A percentile compares a stretch with the other conserved stretches of the same genome.
Conservation (phyloP, 306 rosid species). For the Adenanthera pavonina region DNA sequence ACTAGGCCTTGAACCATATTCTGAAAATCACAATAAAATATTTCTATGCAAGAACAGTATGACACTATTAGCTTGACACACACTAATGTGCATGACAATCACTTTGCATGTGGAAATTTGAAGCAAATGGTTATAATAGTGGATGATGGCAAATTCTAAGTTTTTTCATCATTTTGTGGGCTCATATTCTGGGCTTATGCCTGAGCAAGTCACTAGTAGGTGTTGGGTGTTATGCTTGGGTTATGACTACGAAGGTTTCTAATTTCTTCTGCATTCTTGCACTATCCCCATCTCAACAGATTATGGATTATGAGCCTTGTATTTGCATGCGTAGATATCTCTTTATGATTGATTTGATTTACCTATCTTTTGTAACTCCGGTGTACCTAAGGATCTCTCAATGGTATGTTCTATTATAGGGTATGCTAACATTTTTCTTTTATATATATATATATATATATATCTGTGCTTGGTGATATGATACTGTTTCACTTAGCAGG, state of each 20-base stretch:
- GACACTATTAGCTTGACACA: not conserved
- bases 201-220: not conserved
- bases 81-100: not conserved
- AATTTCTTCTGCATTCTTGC: slow-evolving; percentile 1
- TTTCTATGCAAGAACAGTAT: slow-evolving; percentile 18
- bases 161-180: not conserved
- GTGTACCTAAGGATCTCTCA: not conserved
- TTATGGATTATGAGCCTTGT: not conserved
- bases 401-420: not conserved
- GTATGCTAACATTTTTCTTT: not conserved
- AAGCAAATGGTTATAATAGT: not conserved
- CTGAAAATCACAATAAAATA: slow-evolving; percentile 26
- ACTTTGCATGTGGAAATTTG: not conserved
- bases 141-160: not conserved
- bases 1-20: slow-evolving; percentile 7
- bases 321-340: not conserved
- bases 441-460: not conserved
- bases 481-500: slow-evolving; percentile 2
- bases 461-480: not conserved
- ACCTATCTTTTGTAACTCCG: not conserved
- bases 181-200: slow-evolving; percentile 19
- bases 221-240: not conserved
- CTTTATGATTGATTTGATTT: not conserved
- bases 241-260: not conserved
- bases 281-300: not conserved